Evolutionary conservation across 768 basidiomycete species (phyloP), one percentile per base, ranked within the genome.

Genomic region (Auricularia heimuer): DNA sequence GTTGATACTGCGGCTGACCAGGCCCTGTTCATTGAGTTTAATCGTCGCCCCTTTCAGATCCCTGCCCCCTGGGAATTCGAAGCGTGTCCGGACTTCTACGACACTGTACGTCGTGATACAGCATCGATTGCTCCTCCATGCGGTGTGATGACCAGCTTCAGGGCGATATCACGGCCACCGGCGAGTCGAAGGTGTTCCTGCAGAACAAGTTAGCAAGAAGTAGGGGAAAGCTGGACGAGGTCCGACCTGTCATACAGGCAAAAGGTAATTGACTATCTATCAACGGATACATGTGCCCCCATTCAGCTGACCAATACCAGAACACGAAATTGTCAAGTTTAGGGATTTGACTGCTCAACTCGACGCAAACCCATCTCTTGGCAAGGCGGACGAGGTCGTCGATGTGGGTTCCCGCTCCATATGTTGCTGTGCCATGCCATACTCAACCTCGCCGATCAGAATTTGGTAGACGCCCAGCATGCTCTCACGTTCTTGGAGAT

Each of bases 61-160:
- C 90, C 92, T 8, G 70, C 69, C 11, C 86, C 91, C 70, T 90
- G 84, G 86, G 73, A 67, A 54, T 94, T 92, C 69, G 90, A 93
- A 71, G 88, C 90, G 14, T 90, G 87, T 67, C 67, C 80, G 6
- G 82, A 76, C 63, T 85, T 89, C 68, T 93, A 94, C 72, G 92
- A 94, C 70, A 89, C 84, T 58, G 91, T 85, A 72, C 67, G 84
- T 0, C 61, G 14, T 54, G 54, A 51, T 54, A 39, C 61, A 34
- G 62, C 66, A 56, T 36, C 18, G 54, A n/a, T 45, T 34, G 61
- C 10, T 65, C 61, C 36, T 67, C 61, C 29, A 18, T 60, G 29
- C 33, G 51, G 42, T 65, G 14, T 45, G 47, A 34, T 16, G 18
- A 37, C 29, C 29, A 64, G 36, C 45, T 33, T 3, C 67, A 89